Base-by-base conservation (phyloP, 2,329 filamentous ascomycete genomes). In the Aureobasidium sp. region DNA sequence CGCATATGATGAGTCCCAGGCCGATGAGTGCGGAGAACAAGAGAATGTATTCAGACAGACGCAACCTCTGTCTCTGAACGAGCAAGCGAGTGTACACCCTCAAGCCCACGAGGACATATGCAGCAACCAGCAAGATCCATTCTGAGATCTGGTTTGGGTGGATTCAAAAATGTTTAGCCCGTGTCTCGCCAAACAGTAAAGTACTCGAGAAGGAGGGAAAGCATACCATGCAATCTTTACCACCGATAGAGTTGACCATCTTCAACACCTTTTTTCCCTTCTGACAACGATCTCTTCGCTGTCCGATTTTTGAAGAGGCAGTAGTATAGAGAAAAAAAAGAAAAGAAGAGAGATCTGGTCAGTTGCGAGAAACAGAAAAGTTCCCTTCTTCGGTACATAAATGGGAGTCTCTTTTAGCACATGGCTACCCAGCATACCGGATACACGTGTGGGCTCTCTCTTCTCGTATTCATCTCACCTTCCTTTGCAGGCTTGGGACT, bases 1-100 rank as follows among this genome's bases (percentile, higher is more conserved):
- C 66, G 25, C 66, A 68, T 34, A 68, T 66, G 37, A 68, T 68
- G 0, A 68, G 57, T 1, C 52, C 66, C 16, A 68, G 60, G 1
- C 66, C 65, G 21, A 67, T 58, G 35, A 67, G 1, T 2, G 66
- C 64, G 0, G 66, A 66, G 0, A 60, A 24, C 2, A 68, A 35
- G 0, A 68, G 56, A 1, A 68, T 55, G 27, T 58, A 62, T 27
- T 68, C 66, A 1, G 66, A 65, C 52, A 59, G 57, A 27, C 60
- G 56, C 6, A 68, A 57, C 55, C 62, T 66, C 48, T 66, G 56
- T 8, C 64, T 63, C 8, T 64, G 57, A 2, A 61, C 62, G 44
- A 65, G 62, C 16, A 68, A 59, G 10, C 66, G 66, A 1, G 66
- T 60, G 19, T 68, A 68, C n/a, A 68, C 21, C 2, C 66, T 63